Evolutionary conservation across 1,284 basidiomycete species (phyloP), one percentile per base, ranked within the genome.

Genomic region (Leccinum angustisporum): DNA sequence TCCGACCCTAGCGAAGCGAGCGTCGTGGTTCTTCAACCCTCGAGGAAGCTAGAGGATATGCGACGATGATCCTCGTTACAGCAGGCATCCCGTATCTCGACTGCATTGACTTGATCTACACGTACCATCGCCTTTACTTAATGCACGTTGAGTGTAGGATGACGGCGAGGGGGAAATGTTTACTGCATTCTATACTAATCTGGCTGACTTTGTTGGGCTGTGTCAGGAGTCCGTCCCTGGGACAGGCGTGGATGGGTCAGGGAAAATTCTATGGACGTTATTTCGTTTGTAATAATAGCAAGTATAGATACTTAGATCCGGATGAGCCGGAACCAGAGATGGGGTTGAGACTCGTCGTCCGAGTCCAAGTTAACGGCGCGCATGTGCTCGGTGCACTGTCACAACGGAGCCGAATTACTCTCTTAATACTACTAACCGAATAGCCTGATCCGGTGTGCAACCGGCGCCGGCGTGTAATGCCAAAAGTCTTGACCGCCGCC

Each of bases 21-120:
- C 91, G 57, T 93, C 91, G 58, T 93, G 91, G 91, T 93, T 93
- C 78, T 93, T 93, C 83, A 90, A 88, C 75, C 86, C 88, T 67
- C 85, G 86, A 77, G 86, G 77, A 83, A 74, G 68, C 65, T 75
- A 67, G 65, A 66, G 61, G 54, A 58, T 61, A 54, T 55, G 38
- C 60, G 59, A 18, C 34, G 54, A 46, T 34, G 61, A 62, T 65
- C 61, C 63, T 62, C 59, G 65, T 65, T 61, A 61, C 30, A 59
- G 52, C 54, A 57, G 55, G 51, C 48, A 55, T 60, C 63, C 58
- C 53, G 54, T 70, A 61, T 70, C 38, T 63, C 25, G 63, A 68
- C 69, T 70, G 70, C 72, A 76, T 65, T 68, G 71, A 70, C 58
- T 61, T 75, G 69, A 77, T 77, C 74, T 79, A 79, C 66, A 65